phyloP scores from a whole-genome alignment of 176 grass and related monocot genomes.

The Lolium perenne region DNA sequence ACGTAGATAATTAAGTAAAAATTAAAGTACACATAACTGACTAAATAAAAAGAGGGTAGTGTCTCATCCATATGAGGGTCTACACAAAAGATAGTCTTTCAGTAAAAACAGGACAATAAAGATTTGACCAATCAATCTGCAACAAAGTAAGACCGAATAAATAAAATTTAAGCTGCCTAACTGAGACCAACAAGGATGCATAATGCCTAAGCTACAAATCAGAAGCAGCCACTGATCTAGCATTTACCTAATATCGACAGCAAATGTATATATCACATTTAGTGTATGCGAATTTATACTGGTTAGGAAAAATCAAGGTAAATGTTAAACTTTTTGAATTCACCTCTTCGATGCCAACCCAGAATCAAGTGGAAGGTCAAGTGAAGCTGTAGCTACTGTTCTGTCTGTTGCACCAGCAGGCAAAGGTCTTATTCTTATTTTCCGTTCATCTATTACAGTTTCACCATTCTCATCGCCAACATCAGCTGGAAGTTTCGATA shows the following conservation, averaged over 20 bases:
- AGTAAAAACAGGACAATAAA: conserved; percentile 1
- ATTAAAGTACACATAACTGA: neutral
- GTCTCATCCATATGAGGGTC: conserved; percentile 2
- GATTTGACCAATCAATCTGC: neutral
- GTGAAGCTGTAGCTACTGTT: conserved; percentile 42
- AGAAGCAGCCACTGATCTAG: neutral
- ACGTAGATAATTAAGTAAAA: neutral
- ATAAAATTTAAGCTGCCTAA: conserved; percentile 17
- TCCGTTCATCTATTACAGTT: conserved; percentile 93
- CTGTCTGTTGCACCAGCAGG: conserved; percentile 66
- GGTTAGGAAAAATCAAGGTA: conserved; percentile 28
- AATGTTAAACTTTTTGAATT: neutral
- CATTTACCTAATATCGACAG: neutral
- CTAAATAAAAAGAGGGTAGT: neutral
- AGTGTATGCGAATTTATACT: conserved; percentile 1
- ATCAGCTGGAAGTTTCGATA: conserved; percentile 93
- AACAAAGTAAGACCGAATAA: neutral
- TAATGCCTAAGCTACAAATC: conserved; percentile 18
- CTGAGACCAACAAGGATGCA: neutral
- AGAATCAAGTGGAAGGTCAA: conserved; percentile 70
- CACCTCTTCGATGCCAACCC: conserved; percentile 72
- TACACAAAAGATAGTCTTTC: conserved; percentile 17
- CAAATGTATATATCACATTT: conserved; percentile 25
- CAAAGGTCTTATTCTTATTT: conserved; percentile 96
- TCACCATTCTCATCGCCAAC: conserved; percentile 99